Conservation (phyloP, 495 filamentous ascomycete genomes). For the Podospora fimiseda region DNA sequence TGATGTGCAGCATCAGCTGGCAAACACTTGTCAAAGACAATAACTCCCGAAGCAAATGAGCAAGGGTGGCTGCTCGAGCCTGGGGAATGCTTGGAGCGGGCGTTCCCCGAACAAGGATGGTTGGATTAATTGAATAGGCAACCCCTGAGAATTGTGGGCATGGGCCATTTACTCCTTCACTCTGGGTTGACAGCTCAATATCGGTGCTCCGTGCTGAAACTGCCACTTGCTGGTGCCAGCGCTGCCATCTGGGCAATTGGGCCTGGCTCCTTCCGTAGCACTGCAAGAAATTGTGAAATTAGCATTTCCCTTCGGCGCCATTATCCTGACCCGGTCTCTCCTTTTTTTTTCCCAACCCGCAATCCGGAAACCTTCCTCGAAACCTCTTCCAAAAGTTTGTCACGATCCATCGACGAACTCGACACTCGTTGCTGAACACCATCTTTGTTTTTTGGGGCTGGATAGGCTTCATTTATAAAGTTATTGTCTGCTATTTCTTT, state of each 20-base stretch:
- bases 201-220: slow-evolving; percentile 21
- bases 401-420: slow-evolving; percentile 14
- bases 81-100: slow-evolving; percentile 11
- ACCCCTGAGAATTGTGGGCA: slow-evolving; percentile 23
- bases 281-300: slow-evolving; percentile 37
- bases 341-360: slow-evolving; percentile 31
- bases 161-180: slow-evolving; percentile 13
- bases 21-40: neutral
- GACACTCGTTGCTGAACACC: slow-evolving; percentile 7
- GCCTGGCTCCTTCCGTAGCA: slow-evolving; percentile 24
- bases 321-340: slow-evolving; percentile 23
- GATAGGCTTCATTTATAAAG: slow-evolving; percentile 21
- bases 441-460: slow-evolving; percentile 20
- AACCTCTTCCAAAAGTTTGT: slow-evolving; percentile 6
- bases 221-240: neutral
- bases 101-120: slow-evolving; percentile 15
- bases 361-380: slow-evolving; percentile 14
- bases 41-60: slow-evolving; percentile 3
- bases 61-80: neutral
- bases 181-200: slow-evolving; percentile 14
- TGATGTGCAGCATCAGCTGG: neutral
- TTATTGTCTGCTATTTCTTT: slow-evolving; percentile 10
- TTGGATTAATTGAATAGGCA: slow-evolving; percentile 10
- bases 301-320: slow-evolving; percentile 28
- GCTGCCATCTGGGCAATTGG: neutral